phyloP scores from a whole-genome alignment of 2,329 filamentous ascomycete genomes.

The Aspergillus jensenii region DNA sequence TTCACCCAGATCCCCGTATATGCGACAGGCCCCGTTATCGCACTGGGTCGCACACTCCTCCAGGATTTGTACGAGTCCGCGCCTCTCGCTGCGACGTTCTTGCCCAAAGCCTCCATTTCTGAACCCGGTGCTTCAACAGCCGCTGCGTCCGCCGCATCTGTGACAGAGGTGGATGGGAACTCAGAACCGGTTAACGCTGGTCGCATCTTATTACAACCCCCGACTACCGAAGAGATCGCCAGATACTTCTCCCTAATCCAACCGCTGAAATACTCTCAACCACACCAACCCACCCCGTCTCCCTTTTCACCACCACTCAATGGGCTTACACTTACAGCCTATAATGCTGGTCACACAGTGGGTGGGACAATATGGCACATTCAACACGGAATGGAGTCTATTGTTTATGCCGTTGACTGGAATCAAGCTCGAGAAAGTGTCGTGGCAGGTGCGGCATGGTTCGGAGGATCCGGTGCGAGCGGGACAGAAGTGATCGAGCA shows the following conservation, averaged over 20 bases:
- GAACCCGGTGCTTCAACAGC: constrained; percentile 51
- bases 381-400: constrained; percentile 92
- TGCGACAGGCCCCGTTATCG: constrained; percentile 89
- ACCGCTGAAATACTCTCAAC: constrained; percentile 93
- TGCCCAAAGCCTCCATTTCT: constrained; percentile 71
- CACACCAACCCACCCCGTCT: constrained; percentile 83
- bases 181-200: constrained; percentile 28
- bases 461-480: constrained; percentile 76
- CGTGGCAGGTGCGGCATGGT: constrained; percentile 87
- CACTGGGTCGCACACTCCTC: constrained; percentile 83
- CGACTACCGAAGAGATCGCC: constrained; percentile 83
- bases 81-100: constrained; percentile 80
- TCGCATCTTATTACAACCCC: constrained; percentile 63
- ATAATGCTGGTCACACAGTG: constrained; percentile 92
- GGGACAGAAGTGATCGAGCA: constrained; percentile 92
- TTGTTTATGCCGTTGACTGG: constrained; percentile 98
- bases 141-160: constrained; percentile 31
- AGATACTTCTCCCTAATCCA: constrained; percentile 89
- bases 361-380: constrained; percentile 99
- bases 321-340: constrained; percentile 90
- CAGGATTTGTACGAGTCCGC: constrained; percentile 92
- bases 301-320: constrained; percentile 86
- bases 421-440: constrained; percentile 97
- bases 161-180: constrained; percentile 32
- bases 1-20: constrained; percentile 94